Conservation (phyloP, 2,329 filamentous ascomycete genomes). For the Alternaria metachromatica region DNA sequence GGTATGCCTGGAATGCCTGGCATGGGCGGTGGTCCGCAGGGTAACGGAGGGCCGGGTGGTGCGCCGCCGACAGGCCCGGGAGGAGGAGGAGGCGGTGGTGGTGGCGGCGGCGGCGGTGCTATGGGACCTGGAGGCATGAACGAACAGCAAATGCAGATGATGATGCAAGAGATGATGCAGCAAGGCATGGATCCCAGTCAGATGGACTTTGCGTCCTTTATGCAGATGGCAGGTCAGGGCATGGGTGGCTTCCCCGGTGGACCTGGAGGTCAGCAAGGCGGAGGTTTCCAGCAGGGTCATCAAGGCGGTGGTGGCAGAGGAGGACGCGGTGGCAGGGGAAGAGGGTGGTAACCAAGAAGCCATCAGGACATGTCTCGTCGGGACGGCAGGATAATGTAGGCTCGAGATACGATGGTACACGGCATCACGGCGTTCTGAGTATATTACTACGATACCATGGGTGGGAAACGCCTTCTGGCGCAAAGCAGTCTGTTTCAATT, state of each 20-base stretch:
- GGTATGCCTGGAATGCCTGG: slow-evolving; percentile 36
- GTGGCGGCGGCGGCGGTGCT: not conserved
- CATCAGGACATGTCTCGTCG: not conserved
- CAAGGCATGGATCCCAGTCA: slow-evolving; percentile 52
- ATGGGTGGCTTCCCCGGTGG: slow-evolving; percentile 37
- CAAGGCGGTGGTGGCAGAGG: slow-evolving; percentile 39
- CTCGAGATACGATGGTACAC: not conserved
- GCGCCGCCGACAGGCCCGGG: slow-evolving; percentile 43
- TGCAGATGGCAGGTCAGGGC: slow-evolving; percentile 44
- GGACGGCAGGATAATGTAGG: not conserved
- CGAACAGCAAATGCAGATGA: slow-evolving; percentile 65
- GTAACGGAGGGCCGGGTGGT: slow-evolving; percentile 21
- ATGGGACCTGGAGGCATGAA: slow-evolving; percentile 49
- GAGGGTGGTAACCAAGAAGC: slow-evolving; percentile 26
- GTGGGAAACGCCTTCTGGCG: slow-evolving; percentile 15
- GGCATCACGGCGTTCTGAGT: slow-evolving; percentile 26
- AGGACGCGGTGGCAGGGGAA: slow-evolving; percentile 30
- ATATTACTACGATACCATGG: slow-evolving; percentile 30
- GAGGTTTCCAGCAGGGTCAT: slow-evolving; percentile 37
- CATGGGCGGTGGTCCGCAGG: slow-evolving; percentile 26
- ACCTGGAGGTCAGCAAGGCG: slow-evolving; percentile 33
- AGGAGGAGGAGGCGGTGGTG: not conserved
- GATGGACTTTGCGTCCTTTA: slow-evolving; percentile 45
- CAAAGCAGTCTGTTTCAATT: slow-evolving; percentile 11
- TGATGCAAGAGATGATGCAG: slow-evolving; percentile 61